phyloP scores from a whole-genome alignment of 2,329 filamentous ascomycete species.

The Fusarium bactridioides region DNA sequence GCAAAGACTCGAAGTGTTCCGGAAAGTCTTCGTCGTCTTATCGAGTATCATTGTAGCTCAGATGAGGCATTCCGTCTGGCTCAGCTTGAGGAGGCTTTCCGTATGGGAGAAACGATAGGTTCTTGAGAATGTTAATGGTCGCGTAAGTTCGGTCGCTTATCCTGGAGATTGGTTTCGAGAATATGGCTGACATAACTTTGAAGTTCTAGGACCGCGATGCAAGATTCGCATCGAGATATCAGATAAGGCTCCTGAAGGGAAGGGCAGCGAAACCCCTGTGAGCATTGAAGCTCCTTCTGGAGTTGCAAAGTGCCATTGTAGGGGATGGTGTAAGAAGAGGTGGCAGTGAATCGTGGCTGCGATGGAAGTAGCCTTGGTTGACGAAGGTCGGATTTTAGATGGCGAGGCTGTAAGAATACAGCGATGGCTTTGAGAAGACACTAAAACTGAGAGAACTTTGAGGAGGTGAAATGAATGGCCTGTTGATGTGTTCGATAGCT shows the following conservation, averaged over 20 bases:
- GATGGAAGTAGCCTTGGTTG: no score
- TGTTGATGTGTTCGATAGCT: rapidly evolving
- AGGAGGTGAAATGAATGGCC: rapidly evolving
- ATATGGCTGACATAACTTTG: neutral
- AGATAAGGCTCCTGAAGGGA: neutral
- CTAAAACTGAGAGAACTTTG: rapidly evolving
- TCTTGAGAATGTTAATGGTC: rapidly evolving
- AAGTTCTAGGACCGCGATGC: rapidly evolving
- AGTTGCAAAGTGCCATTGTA: rapidly evolving
- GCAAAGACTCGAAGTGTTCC: neutral
- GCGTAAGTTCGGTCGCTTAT: neutral
- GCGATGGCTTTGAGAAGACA: rapidly evolving
- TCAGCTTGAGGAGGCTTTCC: neutral
- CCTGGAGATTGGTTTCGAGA: rapidly evolving
- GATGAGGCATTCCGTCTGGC: neutral
- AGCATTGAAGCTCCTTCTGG: rapidly evolving
- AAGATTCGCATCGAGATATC: neutral
- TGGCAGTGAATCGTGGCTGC: rapidly evolving
- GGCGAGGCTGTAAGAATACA: neutral
- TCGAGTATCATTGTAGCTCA: neutral
- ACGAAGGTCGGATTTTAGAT: no score
- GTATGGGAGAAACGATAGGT: neutral
- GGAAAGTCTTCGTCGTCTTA: neutral
- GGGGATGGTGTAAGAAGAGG: rapidly evolving
- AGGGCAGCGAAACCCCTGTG: no score